Percentiles rank a stretch among this genome's conserved stretches.
Evolutionary conservation across 257 asterid genomes (phyloP).

Genomic region (Lavandula angustifolia): DNA sequence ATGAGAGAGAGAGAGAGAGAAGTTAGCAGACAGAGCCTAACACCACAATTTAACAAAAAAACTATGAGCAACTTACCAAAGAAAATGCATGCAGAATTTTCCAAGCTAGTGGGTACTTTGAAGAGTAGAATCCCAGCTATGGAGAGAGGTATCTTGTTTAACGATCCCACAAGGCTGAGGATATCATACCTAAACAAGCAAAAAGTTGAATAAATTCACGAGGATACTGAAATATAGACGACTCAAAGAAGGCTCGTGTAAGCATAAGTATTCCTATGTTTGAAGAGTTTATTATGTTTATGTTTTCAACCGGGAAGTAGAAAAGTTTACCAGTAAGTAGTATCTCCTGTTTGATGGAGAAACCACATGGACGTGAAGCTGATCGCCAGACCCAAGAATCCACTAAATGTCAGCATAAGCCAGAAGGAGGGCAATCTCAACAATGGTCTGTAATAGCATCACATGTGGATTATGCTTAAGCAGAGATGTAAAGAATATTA

Average conservation of each 20-base stretch:
- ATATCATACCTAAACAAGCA: slow-evolving; percentile 8
- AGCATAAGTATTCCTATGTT: too few species aligned
- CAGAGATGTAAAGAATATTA: not conserved
- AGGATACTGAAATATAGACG: not conserved
- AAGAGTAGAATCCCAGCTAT: slow-evolving; percentile 87
- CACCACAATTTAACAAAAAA: not conserved
- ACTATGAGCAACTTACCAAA: slow-evolving; percentile 53
- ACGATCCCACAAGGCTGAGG: slow-evolving; percentile 87
- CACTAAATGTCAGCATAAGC: slow-evolving; percentile 81
- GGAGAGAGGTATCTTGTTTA: slow-evolving; percentile 93
- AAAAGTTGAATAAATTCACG: not conserved
- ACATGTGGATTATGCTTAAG: not conserved
- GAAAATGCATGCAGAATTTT: slow-evolving; percentile 80
- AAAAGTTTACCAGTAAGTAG: slow-evolving; percentile 71
- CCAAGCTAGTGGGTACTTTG: slow-evolving; percentile 78
- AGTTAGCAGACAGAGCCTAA: not conserved
- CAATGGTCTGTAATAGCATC: slow-evolving; percentile 56
- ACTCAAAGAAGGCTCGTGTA: not conserved
- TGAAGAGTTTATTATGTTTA: too few species aligned
- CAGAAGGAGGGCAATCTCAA: slow-evolving; percentile 73
- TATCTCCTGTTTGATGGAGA: slow-evolving; percentile 96
- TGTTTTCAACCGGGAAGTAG: not conserved
- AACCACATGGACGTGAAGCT: slow-evolving; percentile 99
- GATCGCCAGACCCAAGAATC: slow-evolving; percentile 84
- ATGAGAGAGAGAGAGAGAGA: slow-evolving; percentile 21